Evolutionary conservation across 345 rosid species (phyloP).

Genomic region (Reutealis trisperma): DNA sequence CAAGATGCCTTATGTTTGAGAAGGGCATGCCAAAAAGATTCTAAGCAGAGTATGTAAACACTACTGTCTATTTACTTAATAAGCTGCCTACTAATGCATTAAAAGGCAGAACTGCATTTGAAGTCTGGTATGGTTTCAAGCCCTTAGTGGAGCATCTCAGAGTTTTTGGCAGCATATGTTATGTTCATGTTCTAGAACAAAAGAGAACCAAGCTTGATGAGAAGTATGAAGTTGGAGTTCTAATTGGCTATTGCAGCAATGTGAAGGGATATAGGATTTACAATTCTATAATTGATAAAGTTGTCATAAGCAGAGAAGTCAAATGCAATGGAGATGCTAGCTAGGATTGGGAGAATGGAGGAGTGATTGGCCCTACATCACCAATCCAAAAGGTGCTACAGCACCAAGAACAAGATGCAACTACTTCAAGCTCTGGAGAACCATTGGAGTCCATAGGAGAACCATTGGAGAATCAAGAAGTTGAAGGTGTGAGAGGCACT

Average conservation of each 20-base stretch:
- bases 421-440: too few relatives aligned
- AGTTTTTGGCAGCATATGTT: background rate
- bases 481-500: background rate
- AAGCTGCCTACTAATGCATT: background rate
- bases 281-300: background rate
- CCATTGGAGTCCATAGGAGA: too few relatives aligned
- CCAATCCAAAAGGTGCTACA: background rate
- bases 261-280: background rate
- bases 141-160: background rate
- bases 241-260: background rate
- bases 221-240: background rate
- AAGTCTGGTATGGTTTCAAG: background rate
- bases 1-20: too few relatives aligned
- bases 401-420: background rate
- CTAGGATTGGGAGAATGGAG: background rate
- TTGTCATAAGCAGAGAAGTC: background rate
- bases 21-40: background rate
- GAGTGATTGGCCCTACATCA: background rate
- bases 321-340: background rate
- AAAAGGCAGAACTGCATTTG: background rate
- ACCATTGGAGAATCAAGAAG: background rate
- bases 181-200: background rate
- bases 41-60: background rate
- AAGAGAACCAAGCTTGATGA: background rate
- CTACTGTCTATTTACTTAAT: background rate